These are phyloP conservation scores for Exophiala calicioides DNA, from an alignment of 2,329 filamentous ascomycete genomes.

Conservation along the genomic window DNA sequence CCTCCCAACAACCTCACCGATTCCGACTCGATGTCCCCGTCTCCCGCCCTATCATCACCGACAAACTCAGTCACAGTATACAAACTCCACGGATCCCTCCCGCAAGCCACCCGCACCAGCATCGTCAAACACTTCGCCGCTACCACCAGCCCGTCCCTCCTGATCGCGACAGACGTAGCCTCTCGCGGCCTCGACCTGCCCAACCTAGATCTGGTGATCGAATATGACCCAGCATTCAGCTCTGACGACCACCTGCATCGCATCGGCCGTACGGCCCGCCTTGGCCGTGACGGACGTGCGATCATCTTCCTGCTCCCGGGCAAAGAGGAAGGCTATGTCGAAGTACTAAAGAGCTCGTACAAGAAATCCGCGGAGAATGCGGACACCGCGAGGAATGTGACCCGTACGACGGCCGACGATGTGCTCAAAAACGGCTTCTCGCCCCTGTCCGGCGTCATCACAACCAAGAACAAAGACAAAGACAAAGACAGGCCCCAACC, in stretches of 20 bases:
- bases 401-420: conserved; percentile 64
- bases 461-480: conserved; percentile 24
- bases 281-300: conserved; percentile 82
- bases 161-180: conserved; percentile 93
- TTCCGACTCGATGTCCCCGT: conserved; percentile 62
- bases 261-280: conserved; percentile 90
- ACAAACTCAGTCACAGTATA: conserved; percentile 79
- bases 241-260: conserved; percentile 92
- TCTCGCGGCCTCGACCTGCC: conserved; percentile 94
- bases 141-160: conserved; percentile 72
- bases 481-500: too few relatives aligned
- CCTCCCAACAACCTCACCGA: conserved; percentile 5
- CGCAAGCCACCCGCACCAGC: conserved; percentile 81
- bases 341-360: conserved; percentile 72
- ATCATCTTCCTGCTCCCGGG: conserved; percentile 89
- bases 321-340: conserved; percentile 86
- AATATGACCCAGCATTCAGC: conserved; percentile 94
- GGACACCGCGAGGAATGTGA: conserved; percentile 59
- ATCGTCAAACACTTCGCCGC: conserved; percentile 79
- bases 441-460: conserved; percentile 37
- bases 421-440: conserved; percentile 67
- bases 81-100: conserved; percentile 87
- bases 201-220: conserved; percentile 89
- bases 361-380: conserved; percentile 45
- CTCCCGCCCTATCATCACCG: conserved; percentile 70